Percentiles rank a stretch among this genome's conserved stretches.
These are phyloP conservation scores for Neoboletus magnificus DNA, from an alignment of 768 basidiomycete genomes.

Conservation along the genomic window DNA sequence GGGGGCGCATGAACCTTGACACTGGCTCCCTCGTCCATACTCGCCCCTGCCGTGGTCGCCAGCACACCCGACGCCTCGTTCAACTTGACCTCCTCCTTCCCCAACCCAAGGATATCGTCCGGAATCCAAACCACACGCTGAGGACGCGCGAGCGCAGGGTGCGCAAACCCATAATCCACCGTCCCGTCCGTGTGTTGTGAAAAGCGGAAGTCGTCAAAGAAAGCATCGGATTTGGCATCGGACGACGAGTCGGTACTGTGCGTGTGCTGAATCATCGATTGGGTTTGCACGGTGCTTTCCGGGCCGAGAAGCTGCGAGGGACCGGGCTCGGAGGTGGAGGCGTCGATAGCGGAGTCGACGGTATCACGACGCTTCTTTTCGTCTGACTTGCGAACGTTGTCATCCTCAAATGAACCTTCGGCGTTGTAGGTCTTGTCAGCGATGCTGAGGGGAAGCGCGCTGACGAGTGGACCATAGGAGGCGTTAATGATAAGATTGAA, in stretches of 20 bases:
- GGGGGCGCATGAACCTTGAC: slow-evolving; percentile 33
- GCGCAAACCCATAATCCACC: slow-evolving; percentile 71
- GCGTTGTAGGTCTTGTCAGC: slow-evolving; percentile 60
- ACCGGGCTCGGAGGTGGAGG: slow-evolving; percentile 6
- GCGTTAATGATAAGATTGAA: slow-evolving; percentile 72
- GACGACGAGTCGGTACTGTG: slow-evolving; percentile 1
- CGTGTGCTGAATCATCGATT: background rate
- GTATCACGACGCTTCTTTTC: slow-evolving; percentile 19
- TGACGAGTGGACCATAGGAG: slow-evolving; percentile 77
- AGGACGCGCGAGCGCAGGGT: slow-evolving; percentile 73
- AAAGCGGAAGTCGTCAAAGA: slow-evolving; percentile 21
- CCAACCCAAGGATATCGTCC: slow-evolving; percentile 53
- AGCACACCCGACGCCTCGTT: slow-evolving; percentile 52
- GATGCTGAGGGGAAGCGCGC: slow-evolving; percentile 73
- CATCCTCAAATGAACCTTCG: slow-evolving; percentile 2
- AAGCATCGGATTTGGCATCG: slow-evolving; percentile 3
- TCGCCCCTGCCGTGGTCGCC: slow-evolving; percentile 47
- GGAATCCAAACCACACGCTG: slow-evolving; percentile 88
- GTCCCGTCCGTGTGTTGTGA: slow-evolving; percentile 25
- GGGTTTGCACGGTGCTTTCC: background rate
- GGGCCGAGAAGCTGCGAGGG: background rate
- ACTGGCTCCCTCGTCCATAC: slow-evolving; percentile 60
- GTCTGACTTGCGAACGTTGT: slow-evolving; percentile 4
- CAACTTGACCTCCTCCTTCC: slow-evolving; percentile 55
- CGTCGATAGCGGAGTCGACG: slow-evolving; percentile 1